phyloP scores from a whole-genome alignment of 768 basidiomycete species.

The Kwoniella botswanensis region DNA sequence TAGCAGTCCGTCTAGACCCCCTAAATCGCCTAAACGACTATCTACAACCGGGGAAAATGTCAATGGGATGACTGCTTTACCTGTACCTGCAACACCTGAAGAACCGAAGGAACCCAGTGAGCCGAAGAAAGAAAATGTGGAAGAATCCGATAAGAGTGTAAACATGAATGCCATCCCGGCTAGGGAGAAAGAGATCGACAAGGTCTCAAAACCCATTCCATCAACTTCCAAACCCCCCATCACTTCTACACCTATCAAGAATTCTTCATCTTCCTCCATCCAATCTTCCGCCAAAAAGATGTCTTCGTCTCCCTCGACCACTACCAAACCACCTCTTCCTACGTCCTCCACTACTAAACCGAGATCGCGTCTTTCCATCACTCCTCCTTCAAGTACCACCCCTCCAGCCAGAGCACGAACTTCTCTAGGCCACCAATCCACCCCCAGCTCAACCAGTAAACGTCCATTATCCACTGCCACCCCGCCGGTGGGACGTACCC shows the following conservation, averaged over 20 bases:
- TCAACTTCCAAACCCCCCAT: background rate
- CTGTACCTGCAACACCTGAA: background rate
- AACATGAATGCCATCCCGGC: background rate
- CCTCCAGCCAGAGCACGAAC: constrained; percentile 6
- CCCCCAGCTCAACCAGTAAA: background rate
- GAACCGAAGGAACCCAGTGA: background rate
- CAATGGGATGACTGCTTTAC: constrained; percentile 16
- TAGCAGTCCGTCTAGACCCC: constrained; percentile 16
- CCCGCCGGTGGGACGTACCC: background rate
- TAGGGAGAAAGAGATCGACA: background rate
- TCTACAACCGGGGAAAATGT: constrained; percentile 5
- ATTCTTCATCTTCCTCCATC: background rate
- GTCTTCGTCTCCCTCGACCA: background rate
- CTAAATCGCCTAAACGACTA: constrained; percentile 20
- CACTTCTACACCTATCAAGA: background rate
- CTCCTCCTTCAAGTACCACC: background rate
- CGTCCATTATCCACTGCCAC: background rate
- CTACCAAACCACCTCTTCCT: background rate
- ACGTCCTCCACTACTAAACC: background rate
- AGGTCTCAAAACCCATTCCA: background rate
- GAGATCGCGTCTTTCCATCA: background rate
- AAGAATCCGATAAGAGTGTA: background rate
- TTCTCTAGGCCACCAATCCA: constrained; percentile 5
- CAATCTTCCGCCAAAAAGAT: background rate
- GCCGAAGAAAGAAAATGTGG: background rate